These are phyloP conservation scores for Starmerella kuoi DNA, from an alignment of 805 yeast species.

Conservation along the genomic window DNA sequence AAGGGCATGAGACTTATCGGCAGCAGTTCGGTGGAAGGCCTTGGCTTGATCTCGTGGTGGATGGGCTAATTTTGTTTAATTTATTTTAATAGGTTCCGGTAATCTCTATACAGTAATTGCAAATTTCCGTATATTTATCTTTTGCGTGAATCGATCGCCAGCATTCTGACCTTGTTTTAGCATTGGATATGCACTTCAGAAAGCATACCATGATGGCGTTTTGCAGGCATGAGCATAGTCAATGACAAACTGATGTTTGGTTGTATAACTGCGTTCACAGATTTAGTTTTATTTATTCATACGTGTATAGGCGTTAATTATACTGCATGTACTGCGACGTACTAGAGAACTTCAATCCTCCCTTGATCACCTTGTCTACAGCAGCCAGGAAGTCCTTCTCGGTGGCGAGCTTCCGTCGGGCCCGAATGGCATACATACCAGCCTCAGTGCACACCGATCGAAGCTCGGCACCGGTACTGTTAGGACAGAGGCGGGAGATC, in stretches of 20 bases:
- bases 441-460: conserved; percentile 99
- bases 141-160: not conserved
- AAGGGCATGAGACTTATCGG: conserved; percentile 82
- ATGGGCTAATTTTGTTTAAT: conserved; percentile 35
- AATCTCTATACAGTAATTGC: not conserved
- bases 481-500: conserved; percentile 93
- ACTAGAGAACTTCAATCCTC: conserved; percentile 93
- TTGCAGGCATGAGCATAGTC: no score
- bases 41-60: conserved; percentile 98
- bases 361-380: conserved; percentile 96
- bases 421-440: conserved; percentile 98
- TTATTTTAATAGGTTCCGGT: no score
- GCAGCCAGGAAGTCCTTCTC: conserved; percentile 97
- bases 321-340: conserved; percentile 98
- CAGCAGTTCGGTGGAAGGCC: conserved; percentile 89
- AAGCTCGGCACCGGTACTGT: conserved; percentile 96
- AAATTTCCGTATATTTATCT: not conserved
- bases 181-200: no score
- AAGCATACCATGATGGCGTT: no score
- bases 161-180: no score
- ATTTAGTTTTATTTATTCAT: no score
- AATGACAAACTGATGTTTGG: no score
- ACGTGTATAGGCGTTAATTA: no score
- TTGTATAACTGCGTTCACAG: no score
- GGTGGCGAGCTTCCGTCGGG: conserved; percentile 94